A percentile compares a stretch with the other conserved stretches of the same genome.
Evolutionary conservation across 2,329 filamentous ascomycete genomes (phyloP).

Genomic region (Colletotrichum somersetense): DNA sequence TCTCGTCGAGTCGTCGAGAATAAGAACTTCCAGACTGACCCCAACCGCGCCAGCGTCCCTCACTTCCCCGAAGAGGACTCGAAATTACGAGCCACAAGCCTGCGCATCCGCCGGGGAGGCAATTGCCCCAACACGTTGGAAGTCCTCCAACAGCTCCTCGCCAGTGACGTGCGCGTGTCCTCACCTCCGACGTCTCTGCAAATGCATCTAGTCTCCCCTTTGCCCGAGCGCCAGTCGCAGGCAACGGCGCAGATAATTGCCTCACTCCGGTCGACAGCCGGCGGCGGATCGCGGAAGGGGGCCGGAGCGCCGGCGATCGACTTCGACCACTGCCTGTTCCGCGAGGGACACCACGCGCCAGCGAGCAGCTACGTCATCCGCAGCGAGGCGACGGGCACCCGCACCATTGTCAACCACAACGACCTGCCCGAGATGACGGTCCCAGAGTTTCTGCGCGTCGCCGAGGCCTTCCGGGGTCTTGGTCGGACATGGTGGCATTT

Average conservation of each 20-base stretch:
- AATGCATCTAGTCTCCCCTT: slow-evolving; percentile 61
- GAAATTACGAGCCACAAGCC: slow-evolving; percentile 74
- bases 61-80: slow-evolving; percentile 78
- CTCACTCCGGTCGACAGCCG: slow-evolving; percentile 62
- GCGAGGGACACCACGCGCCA: slow-evolving; percentile 65
- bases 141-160: slow-evolving; percentile 74
- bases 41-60: slow-evolving; percentile 64
- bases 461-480: slow-evolving; percentile 52
- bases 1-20: not conserved
- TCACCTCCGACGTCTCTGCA: slow-evolving; percentile 43
- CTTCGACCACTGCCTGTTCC: slow-evolving; percentile 70
- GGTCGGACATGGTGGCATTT: slow-evolving; percentile 74
- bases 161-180: slow-evolving; percentile 23
- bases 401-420: slow-evolving; percentile 80
- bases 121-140: slow-evolving; percentile 80
- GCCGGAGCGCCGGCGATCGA: slow-evolving; percentile 54
- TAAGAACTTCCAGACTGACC: slow-evolving; percentile 3
- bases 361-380: slow-evolving; percentile 79
- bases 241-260: slow-evolving; percentile 64
- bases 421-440: slow-evolving; percentile 75
- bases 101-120: slow-evolving; percentile 74
- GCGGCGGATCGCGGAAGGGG: slow-evolving; percentile 59
- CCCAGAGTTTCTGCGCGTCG: slow-evolving; percentile 67
- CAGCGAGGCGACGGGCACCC: slow-evolving; percentile 68
- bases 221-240: slow-evolving; percentile 66